phyloP scores from a whole-genome alignment of 257 asterid genomes.

The Leonotis leonurus region DNA sequence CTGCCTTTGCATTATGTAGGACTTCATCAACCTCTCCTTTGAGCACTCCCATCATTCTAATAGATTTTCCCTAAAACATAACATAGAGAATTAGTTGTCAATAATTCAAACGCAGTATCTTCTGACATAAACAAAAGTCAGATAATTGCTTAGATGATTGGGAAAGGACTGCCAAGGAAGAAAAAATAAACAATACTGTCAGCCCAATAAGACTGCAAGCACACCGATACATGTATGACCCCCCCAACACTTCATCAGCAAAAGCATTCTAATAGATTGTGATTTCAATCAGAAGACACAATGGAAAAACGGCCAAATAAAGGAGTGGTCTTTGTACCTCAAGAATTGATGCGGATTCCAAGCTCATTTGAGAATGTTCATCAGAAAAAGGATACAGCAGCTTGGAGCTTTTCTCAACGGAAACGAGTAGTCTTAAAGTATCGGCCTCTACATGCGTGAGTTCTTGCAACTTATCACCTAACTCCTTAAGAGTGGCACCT shows the following conservation, averaged over 20 bases:
- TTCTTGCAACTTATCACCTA: slow-evolving; percentile 63
- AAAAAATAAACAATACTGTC: not conserved
- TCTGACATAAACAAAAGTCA: not conserved
- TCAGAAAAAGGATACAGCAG: slow-evolving; percentile 72
- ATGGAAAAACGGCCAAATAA: not conserved
- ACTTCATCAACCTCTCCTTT: slow-evolving; percentile 75
- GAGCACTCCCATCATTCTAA: slow-evolving; percentile 90
- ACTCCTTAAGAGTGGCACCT: slow-evolving; percentile 53
- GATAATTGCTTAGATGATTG: not conserved
- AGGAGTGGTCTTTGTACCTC: slow-evolving; percentile 36
- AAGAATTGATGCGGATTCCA: slow-evolving; percentile 46
- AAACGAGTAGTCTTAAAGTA: slow-evolving; percentile 73
- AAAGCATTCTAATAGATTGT: not conserved
- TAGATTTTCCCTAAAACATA: slow-evolving; percentile 55
- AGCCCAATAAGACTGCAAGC: not conserved
- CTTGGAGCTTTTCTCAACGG: slow-evolving; percentile 51
- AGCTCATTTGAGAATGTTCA: slow-evolving; percentile 49
- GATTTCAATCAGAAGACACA: not conserved
- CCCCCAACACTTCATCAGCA: not conserved
- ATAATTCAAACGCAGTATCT: not conserved
- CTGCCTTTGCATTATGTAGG: slow-evolving; percentile 43
- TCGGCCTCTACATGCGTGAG: slow-evolving; percentile 61
- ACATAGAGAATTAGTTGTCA: not conserved
- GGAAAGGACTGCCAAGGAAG: not conserved
- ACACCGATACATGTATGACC: not conserved